Evolutionary conservation across 2,329 filamentous ascomycete genomes (phyloP).

Genomic region (Pyrenophora seminiperda): DNA sequence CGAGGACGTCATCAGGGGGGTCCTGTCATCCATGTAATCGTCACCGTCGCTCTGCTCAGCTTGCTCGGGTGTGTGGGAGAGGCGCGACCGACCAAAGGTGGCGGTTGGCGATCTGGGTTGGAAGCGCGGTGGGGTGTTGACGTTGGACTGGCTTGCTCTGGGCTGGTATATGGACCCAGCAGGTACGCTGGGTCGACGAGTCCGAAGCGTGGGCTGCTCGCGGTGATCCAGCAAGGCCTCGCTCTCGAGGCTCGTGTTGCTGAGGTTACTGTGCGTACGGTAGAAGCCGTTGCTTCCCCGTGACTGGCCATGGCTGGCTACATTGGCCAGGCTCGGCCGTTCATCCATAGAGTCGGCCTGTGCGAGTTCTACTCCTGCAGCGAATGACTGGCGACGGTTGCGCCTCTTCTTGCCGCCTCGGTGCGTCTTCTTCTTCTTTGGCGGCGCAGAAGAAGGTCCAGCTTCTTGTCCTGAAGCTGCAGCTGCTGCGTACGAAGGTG

Average conservation of each 20-base stretch:
- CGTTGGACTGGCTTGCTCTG: slow-evolving; percentile 32
- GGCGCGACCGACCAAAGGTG: slow-evolving; percentile 31
- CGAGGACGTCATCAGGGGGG: slow-evolving; percentile 57
- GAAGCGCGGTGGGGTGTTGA: slow-evolving; percentile 28
- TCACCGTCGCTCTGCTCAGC: slow-evolving; percentile 56
- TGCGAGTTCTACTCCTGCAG: slow-evolving; percentile 59
- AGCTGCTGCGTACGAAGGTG: slow-evolving; percentile 22
- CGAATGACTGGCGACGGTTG: slow-evolving; percentile 79
- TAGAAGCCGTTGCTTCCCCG: slow-evolving; percentile 59
- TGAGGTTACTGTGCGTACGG: slow-evolving; percentile 64
- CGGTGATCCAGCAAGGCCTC: slow-evolving; percentile 86
- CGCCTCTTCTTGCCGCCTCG: slow-evolving; percentile 79
- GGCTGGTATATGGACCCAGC: slow-evolving; percentile 38
- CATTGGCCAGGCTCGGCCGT: slow-evolving; percentile 49
- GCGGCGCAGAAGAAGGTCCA: slow-evolving; percentile 17
- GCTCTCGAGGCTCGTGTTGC: slow-evolving; percentile 87
- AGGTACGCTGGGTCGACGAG: slow-evolving; percentile 53
- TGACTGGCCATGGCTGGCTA: slow-evolving; percentile 35
- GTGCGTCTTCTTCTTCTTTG: slow-evolving; percentile 71
- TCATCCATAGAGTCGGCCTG: slow-evolving; percentile 63
- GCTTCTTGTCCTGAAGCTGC: slow-evolving; percentile 16
- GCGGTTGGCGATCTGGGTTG: slow-evolving; percentile 16
- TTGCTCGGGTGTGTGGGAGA: slow-evolving; percentile 36
- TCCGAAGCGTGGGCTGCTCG: slow-evolving; percentile 53
- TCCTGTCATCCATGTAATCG: slow-evolving; percentile 56